Evolutionary conservation across 305 asterid species (phyloP), one percentile per base, ranked within the genome.

Genomic region (Solanum hybrid): DNA sequence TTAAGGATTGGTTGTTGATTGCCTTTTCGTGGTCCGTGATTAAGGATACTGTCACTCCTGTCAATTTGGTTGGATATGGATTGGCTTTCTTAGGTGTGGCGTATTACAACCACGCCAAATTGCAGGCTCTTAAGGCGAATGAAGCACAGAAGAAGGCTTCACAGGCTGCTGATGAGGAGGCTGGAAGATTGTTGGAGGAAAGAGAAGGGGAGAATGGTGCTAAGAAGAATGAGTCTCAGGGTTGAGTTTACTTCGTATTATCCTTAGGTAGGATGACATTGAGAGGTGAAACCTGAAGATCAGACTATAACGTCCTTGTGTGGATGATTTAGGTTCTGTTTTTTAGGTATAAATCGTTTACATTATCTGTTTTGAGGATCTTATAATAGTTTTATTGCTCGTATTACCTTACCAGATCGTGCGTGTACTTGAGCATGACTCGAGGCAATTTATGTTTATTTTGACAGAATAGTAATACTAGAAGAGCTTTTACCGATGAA

Each of bases 21-120:
- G 95, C 96, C 0, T 94, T 94, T 39, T 94, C 96, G 0, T 94
- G 96, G 96, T 93, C 96, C 1, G 96, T 94, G 88, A 94, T 94
- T 32, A 94, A 94, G 93, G 96, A 94, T 57, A 94, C 95, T 1
- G 96, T 94, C n/a, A 94, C 96, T 0, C 93, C 95, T 7, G 88
- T 93, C 79, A 94, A 94, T 90, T 87, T 94, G 92, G 79, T 93
- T 90, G 96, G 96, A 5, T 94, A 94, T 20, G 94, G 87, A 1
- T 75, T 94, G 90, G 96, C 96, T 5, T 94, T 94, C 93, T 89
- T 94, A 90, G 96, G 95, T 3, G 96, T 94, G 41, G 96, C 88
- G 12, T 94, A 94, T 87, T 94, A 94, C 90, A 94, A 94, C 83
- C 95, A 93, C 72, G 91, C 93, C 14, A 94, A 94, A 89, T 84